Conservation (phyloP, 2,329 filamentous ascomycete genomes). For the Gnomoniopsis sp. region DNA sequence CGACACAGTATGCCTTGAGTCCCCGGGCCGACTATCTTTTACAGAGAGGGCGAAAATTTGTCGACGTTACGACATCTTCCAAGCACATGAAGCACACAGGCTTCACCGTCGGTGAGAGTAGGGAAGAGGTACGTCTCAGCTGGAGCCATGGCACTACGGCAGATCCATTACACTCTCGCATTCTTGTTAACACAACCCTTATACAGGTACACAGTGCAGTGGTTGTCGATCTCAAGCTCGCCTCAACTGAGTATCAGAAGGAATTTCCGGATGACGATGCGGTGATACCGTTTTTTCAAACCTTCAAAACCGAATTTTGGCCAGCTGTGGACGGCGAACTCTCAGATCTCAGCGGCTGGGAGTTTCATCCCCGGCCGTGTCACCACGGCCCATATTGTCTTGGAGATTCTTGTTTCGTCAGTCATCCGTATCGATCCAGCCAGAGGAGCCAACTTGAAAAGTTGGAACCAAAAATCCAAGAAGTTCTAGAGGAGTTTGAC, state of each 20-base stretch:
- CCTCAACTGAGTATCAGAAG: constrained; percentile 18
- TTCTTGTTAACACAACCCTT: too few relatives aligned
- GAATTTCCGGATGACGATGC: background rate
- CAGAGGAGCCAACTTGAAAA: background rate
- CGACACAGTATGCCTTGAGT: constrained; percentile 16
- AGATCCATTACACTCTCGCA: too few relatives aligned
- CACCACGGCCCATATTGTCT: too few relatives aligned
- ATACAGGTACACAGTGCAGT: constrained; percentile 29
- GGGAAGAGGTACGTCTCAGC: constrained; percentile 19
- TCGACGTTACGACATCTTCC: constrained; percentile 20
- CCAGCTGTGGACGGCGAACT: background rate
- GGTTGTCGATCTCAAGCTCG: constrained; percentile 27
- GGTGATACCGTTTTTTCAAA: background rate
- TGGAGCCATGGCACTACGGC: background rate
- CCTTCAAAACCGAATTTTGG: background rate
- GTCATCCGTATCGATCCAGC: too few relatives aligned
- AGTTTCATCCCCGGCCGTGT: too few relatives aligned
- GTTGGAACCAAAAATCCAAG: background rate
- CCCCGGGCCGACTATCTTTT: constrained; percentile 1
- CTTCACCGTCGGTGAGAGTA: constrained; percentile 21
- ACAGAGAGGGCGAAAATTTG: constrained; percentile 19
- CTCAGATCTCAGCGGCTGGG: too few relatives aligned
- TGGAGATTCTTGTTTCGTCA: too few relatives aligned
- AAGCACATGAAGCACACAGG: constrained; percentile 29
- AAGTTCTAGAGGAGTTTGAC: constrained; percentile 8